phyloP scores from a whole-genome alignment of 192 early-diverging fungal species.

The Podochytrium sp. region DNA sequence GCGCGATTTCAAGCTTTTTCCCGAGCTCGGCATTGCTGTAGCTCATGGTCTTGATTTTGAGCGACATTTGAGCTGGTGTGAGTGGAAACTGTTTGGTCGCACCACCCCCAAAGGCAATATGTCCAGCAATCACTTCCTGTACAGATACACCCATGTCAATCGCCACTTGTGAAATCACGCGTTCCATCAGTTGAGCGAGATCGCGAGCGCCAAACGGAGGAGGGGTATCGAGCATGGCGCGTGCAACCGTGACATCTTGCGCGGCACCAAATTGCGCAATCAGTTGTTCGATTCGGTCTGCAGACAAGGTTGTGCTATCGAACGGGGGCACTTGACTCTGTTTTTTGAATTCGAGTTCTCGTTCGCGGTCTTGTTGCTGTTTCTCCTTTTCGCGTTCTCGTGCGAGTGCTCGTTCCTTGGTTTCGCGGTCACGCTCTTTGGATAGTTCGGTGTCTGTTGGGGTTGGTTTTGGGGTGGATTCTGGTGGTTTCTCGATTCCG shows the following conservation, averaged over 20 bases:
- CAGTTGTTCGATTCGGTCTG: conserved; percentile 12
- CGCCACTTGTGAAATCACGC: conserved; percentile 1
- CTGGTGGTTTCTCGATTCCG: no score
- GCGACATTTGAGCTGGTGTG: conserved; percentile 15
- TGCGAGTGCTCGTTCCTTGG: no score
- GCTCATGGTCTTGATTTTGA: conserved; percentile 37
- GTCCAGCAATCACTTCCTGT: conserved; percentile 13
- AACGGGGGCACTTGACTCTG: no score
- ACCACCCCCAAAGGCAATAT: background rate
- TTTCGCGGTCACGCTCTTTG: no score
- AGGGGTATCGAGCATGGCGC: conserved; percentile 16
- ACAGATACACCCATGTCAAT: conserved; percentile 19
- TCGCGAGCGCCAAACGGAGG: conserved; percentile 26
- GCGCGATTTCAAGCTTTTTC: conserved; percentile 17
- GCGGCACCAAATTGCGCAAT: background rate
- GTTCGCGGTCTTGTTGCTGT: no score
- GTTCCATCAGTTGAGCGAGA: conserved; percentile 24
- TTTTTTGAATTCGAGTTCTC: no score
- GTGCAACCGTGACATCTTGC: background rate
- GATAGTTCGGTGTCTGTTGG: no score
- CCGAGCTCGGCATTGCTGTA: conserved; percentile 34
- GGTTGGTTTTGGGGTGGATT: background rate
- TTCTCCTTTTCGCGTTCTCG: no score
- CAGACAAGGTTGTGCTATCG: no score
- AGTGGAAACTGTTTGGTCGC: background rate